Evolutionary conservation across 2,329 filamentous ascomycete species (phyloP).

Genomic region (Aspergillus novoparasiticus): DNA sequence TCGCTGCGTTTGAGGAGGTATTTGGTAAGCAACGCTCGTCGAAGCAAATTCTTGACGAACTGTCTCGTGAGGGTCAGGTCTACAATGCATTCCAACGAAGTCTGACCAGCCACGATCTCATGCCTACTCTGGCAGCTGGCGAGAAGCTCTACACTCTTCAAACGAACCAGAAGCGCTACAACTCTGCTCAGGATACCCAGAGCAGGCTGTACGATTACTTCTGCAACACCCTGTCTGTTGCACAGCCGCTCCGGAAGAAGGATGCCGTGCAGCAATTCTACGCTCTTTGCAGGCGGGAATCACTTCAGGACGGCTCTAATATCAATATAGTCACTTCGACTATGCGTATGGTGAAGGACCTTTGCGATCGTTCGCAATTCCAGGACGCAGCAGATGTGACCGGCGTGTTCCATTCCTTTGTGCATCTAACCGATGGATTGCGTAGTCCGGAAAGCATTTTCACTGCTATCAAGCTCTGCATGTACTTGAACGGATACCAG

Average conservation of each 20-base stretch:
- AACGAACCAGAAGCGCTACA: conserved; percentile 33
- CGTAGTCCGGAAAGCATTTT: conserved; percentile 35
- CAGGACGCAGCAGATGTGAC: conserved; percentile 38
- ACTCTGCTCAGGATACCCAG: conserved; percentile 33
- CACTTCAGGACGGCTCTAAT: conserved; percentile 32
- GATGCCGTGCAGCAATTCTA: conserved; percentile 37
- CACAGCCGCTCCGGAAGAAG: conserved; percentile 24
- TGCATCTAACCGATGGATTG: conserved; percentile 37
- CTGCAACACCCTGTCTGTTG: conserved; percentile 35
- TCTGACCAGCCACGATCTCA: conserved; percentile 36
- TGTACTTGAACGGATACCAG: conserved; percentile 39
- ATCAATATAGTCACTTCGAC: conserved; percentile 34
- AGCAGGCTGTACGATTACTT: conserved; percentile 42
- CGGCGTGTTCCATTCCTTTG: conserved; percentile 37
- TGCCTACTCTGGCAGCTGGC: conserved; percentile 35
- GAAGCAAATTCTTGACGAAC: conserved; percentile 46
- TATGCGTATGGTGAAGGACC: conserved; percentile 29
- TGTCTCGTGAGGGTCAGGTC: conserved; percentile 46
- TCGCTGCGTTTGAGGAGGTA: conserved; percentile 48
- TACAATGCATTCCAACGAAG: conserved; percentile 43
- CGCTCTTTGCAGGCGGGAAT: conserved; percentile 34
- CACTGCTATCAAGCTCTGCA: conserved; percentile 39
- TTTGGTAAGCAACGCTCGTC: conserved; percentile 41
- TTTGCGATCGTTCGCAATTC: conserved; percentile 34
- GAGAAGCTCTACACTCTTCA: conserved; percentile 34